phyloP scores from a whole-genome alignment of 1,139 yeast genomes.

The Geotrichum fermentans region DNA sequence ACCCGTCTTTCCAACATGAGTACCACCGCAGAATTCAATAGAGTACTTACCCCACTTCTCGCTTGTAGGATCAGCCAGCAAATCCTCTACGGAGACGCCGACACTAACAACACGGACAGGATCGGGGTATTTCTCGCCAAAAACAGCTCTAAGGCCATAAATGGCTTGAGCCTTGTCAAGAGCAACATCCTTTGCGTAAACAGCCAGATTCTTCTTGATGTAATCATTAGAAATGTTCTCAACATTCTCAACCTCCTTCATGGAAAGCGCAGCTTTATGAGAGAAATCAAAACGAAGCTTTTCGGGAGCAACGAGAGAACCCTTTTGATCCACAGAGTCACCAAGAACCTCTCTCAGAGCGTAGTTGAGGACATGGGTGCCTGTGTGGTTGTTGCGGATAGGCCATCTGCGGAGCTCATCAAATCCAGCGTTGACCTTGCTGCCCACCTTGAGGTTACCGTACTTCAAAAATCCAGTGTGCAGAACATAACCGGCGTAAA shows the following conservation, averaged over 20 bases:
- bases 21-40: constrained; percentile 98
- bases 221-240: constrained; percentile 70
- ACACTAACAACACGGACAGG: constrained; percentile 97
- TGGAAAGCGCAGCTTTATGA: constrained; percentile 71
- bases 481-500: constrained; percentile 88
- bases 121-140: constrained; percentile 97
- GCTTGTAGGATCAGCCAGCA: constrained; percentile 64
- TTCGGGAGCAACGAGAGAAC: constrained; percentile 93
- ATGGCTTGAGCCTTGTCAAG: constrained; percentile 68
- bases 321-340: constrained; percentile 87
- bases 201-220: constrained; percentile 65
- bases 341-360: constrained; percentile 86
- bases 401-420: constrained; percentile 96
- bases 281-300: constrained; percentile 94
- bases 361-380: constrained; percentile 89
- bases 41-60: constrained; percentile 72
- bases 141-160: constrained; percentile 89
- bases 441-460: constrained; percentile 65
- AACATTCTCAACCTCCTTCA: constrained; percentile 65
- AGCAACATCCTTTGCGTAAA: constrained; percentile 77
- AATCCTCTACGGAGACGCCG: constrained; percentile 82
- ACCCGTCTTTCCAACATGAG: constrained; percentile 87
- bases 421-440: constrained; percentile 74
- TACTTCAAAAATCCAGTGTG: constrained; percentile 85
- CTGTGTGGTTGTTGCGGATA: constrained; percentile 94